phyloP scores from a whole-genome alignment of 139 green algal genomes.

The Monoraphidium neglectum region DNA sequence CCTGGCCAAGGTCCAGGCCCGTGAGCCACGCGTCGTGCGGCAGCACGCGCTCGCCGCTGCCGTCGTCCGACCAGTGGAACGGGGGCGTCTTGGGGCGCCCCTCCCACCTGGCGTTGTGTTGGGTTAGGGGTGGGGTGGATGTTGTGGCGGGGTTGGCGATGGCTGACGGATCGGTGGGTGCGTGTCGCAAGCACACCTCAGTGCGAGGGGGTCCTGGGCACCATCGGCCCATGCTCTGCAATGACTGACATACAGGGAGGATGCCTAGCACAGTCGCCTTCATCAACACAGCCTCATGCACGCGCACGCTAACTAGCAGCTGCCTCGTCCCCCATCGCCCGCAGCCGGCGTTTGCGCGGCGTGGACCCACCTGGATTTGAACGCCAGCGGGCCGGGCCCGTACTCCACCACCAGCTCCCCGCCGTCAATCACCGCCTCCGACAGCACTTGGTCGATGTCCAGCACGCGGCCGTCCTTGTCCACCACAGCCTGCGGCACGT shows the following conservation, averaged over 20 bases:
- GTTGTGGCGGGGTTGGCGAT: too few relatives aligned
- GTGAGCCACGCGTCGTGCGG: constrained; percentile 69
- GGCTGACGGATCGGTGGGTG: too few relatives aligned
- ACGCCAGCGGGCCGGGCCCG: constrained; percentile 61
- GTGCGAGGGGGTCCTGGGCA: too few relatives aligned
- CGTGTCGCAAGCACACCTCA: too few relatives aligned
- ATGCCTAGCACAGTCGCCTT: too few relatives aligned
- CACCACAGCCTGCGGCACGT: constrained; percentile 71
- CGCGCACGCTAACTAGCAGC: too few relatives aligned
- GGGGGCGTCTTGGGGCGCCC: constrained; percentile 67
- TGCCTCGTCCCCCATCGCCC: too few relatives aligned
- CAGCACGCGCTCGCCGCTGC: constrained; percentile 51
- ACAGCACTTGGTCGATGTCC: constrained; percentile 77
- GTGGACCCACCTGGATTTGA: constrained; percentile 48
- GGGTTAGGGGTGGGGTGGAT: too few relatives aligned
- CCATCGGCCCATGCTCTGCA: too few relatives aligned
- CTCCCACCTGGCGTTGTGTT: constrained; percentile 59
- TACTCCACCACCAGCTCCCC: constrained; percentile 75
- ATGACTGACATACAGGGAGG: too few relatives aligned
- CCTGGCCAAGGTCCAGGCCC: constrained; percentile 60
- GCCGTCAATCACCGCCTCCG: constrained; percentile 66
- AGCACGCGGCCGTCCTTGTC: constrained; percentile 65
- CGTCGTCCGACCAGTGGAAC: constrained; percentile 61
- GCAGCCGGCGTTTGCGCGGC: too few relatives aligned
- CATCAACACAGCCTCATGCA: too few relatives aligned